phyloP scores from a whole-genome alignment of 768 basidiomycete species.

The Tylopilus felleus region DNA sequence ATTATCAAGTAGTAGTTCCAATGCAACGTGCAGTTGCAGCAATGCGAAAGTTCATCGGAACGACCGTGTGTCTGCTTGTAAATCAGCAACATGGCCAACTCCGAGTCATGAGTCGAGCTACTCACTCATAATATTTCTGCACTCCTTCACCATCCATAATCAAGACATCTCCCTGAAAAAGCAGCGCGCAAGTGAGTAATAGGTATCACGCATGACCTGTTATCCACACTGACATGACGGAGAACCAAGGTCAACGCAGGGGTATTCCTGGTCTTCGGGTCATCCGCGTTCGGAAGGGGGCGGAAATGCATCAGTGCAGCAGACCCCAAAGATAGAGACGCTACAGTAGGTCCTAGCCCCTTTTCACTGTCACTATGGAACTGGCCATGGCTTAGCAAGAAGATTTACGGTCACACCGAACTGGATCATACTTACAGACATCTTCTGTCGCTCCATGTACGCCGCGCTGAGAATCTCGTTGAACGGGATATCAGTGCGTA shows the following conservation, averaged over 20 bases:
- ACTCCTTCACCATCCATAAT: slow-evolving; percentile 73
- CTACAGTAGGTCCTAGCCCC: slow-evolving; percentile 69
- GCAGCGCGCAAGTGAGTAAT: slow-evolving; percentile 1
- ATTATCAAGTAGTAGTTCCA: slow-evolving; percentile 29
- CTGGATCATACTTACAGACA: slow-evolving; percentile 54
- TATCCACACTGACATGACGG: slow-evolving; percentile 51
- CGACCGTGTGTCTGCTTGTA: slow-evolving; percentile 62
- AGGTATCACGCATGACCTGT: background rate
- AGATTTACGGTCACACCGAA: background rate
- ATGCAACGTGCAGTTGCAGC: slow-evolving; percentile 78
- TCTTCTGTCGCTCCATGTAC: slow-evolving; percentile 82
- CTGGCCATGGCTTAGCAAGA: slow-evolving; percentile 34
- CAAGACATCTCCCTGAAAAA: slow-evolving; percentile 68
- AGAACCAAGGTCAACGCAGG: slow-evolving; percentile 55
- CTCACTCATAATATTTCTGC: slow-evolving; percentile 71
- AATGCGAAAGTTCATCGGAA: slow-evolving; percentile 72
- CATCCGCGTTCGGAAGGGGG: slow-evolving; percentile 37
- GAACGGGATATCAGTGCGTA: slow-evolving; percentile 44
- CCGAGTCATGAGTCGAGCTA: background rate
- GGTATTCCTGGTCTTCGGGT: slow-evolving; percentile 21
- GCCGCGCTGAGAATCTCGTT: slow-evolving; percentile 81
- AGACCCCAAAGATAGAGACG: slow-evolving; percentile 74
- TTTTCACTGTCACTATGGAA: slow-evolving; percentile 79
- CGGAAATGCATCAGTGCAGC: slow-evolving; percentile 81
- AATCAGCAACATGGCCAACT: slow-evolving; percentile 10